Percentiles rank a stretch among this genome's conserved stretches.
Conservation (phyloP, 352 stramenopile genomes). For the Globisporangium barbulae region DNA sequence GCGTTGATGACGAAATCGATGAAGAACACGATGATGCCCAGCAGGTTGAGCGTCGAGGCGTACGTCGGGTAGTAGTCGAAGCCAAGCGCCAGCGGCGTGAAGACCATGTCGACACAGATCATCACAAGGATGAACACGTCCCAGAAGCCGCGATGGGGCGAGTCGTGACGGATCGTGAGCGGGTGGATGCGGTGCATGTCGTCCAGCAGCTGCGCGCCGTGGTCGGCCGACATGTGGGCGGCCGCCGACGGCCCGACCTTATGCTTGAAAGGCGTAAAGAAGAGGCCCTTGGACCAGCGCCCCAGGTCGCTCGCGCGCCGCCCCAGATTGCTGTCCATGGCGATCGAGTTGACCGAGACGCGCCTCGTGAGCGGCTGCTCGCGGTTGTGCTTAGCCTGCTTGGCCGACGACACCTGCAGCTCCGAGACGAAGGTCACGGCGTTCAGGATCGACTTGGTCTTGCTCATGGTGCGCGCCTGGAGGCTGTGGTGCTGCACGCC, state of each 20-base stretch:
- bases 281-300: slow-evolving; percentile 12
- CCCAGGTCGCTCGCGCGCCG: slow-evolving; percentile 10
- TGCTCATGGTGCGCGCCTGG: slow-evolving; percentile 10
- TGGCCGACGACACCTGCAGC: slow-evolving; percentile 8
- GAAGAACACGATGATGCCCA: slow-evolving; percentile 45
- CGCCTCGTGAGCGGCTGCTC: slow-evolving; percentile 32
- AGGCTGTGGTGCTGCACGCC: slow-evolving; percentile 7
- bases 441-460: slow-evolving; percentile 19
- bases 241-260: slow-evolving; percentile 3
- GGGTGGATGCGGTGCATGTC: slow-evolving; percentile 29
- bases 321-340: slow-evolving; percentile 10
- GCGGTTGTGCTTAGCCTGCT: slow-evolving; percentile 16
- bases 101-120: slow-evolving; percentile 49
- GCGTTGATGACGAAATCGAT: slow-evolving; percentile 55
- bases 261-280: slow-evolving; percentile 1
- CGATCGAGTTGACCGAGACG: slow-evolving; percentile 32
- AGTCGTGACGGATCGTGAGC: slow-evolving; percentile 57
- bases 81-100: slow-evolving; percentile 50
- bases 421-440: slow-evolving; percentile 15
- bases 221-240: slow-evolving; percentile 13
- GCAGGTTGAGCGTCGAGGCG: slow-evolving; percentile 27
- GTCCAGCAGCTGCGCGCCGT: slow-evolving; percentile 29
- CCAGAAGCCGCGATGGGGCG: slow-evolving; percentile 34
- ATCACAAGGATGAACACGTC: slow-evolving; percentile 51
- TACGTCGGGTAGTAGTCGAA: slow-evolving; percentile 34